Conservation (phyloP, 176 grass and related monocot genomes). For the Metroxylon sagu region DNA sequence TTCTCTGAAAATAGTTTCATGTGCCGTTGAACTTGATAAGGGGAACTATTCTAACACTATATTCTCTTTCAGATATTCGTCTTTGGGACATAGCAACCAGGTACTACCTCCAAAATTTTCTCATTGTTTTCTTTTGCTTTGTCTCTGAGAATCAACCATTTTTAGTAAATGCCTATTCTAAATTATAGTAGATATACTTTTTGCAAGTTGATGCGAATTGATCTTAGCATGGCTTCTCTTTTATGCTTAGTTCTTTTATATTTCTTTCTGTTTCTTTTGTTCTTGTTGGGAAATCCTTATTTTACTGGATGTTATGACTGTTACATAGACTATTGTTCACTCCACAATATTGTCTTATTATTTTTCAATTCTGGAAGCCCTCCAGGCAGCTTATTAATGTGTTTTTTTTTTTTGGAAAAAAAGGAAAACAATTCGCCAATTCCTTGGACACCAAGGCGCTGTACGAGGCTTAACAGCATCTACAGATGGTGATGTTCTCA, state of each 20-base stretch:
- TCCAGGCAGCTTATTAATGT: no score
- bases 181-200: no score
- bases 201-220: no score
- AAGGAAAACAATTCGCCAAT: constrained; percentile 82
- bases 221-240: no score
- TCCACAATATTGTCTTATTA: no score
- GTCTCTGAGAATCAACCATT: not conserved
- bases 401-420: constrained; percentile 11
- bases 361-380: no score
- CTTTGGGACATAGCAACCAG: constrained; percentile 86
- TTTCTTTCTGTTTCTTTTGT: no score
- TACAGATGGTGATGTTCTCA: constrained; percentile 72
- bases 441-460: constrained; percentile 81
- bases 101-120: constrained; percentile 23
- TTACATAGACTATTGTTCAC: no score
- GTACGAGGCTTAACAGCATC: constrained; percentile 77
- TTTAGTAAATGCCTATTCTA: not conserved
- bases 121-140: not conserved
- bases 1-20: no score
- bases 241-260: no score
- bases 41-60: constrained; percentile 10
- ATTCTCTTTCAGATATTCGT: constrained; percentile 70
- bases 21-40: not conserved
- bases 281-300: no score
- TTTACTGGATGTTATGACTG: no score